Evolutionary conservation across 306 rosid genomes (phyloP), one percentile per base, ranked within the genome.

Genomic region (Spatholobus suberectus): DNA sequence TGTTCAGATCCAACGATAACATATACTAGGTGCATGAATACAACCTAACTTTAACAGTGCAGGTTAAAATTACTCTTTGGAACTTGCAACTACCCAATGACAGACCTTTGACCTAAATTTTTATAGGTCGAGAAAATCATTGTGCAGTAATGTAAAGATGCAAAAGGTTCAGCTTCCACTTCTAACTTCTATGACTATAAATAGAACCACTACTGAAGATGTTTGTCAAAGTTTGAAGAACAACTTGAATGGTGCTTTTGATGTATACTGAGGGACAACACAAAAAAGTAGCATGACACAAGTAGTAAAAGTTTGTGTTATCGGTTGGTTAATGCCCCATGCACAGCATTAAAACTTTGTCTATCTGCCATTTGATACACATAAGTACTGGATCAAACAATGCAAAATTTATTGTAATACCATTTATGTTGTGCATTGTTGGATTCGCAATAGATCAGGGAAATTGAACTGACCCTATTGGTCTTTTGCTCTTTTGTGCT

Each of bases 151-250:
- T 0, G 55, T 13, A 32, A 69, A 46, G 57, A 43, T 57, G 78
- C 37, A 77, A 73, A 83, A 54, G 27, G 24, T 52, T 26, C 49
- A 38, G 54, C 17, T 51, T 73, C 67, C 35, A 49, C 29, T 37
- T 49, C 74, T 12, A 82, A 52, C n/a, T n/a, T n/a, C n/a, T n/a
- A n/a, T 41, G 20, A 34, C 71, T 14, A 34, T 70, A 34, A 29
- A 32, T 37, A 17, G 43, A 61, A 72, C 14, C 9, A 14, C 5
- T 8, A 35, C 37, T 27, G 62, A 54, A 82, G 70, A 54, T 38
- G 43, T 66, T 44, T 21, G 8, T 67, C 23, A 18, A 49, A 66
- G 8, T 67, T 52, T 6, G 17, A 47, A 49, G 18, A 44, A n/a
- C 51, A 57, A 23, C 65, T 57, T 57, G 3, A 57, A 57, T 26